Conservation (phyloP, 352 stramenopile species). For the Globisporangium cylindrosporum region DNA sequence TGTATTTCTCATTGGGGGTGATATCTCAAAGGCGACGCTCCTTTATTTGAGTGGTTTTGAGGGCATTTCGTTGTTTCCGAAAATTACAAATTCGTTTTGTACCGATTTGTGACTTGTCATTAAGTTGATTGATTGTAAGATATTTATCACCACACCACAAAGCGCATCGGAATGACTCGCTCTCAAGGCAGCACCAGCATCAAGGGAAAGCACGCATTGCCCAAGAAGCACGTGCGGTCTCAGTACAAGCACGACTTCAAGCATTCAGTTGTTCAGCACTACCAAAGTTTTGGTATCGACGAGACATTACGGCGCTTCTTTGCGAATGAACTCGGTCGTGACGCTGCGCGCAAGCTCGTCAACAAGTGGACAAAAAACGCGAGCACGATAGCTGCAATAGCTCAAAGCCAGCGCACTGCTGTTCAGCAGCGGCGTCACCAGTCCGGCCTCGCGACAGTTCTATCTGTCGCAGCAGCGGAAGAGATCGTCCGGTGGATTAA, state of each 20-base stretch:
- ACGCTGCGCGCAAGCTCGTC: slow-evolving; percentile 3
- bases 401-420: too few relatives aligned
- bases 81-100: too few relatives aligned
- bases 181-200: slow-evolving; percentile 14
- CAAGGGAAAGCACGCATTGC: slow-evolving; percentile 15
- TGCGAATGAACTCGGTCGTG: slow-evolving; percentile 1
- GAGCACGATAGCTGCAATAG: too few relatives aligned
- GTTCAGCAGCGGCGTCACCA: too few relatives aligned
- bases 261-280: slow-evolving; percentile 14
- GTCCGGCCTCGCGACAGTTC: too few relatives aligned
- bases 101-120: neutral
- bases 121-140: slow-evolving; percentile 2
- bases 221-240: slow-evolving; percentile 4
- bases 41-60: too few relatives aligned
- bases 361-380: slow-evolving; percentile 8
- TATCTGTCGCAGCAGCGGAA: too few relatives aligned
- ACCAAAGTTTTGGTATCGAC: slow-evolving; percentile 5
- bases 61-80: too few relatives aligned
- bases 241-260: slow-evolving; percentile 26
- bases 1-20: too few relatives aligned
- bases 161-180: neutral
- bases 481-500: too few relatives aligned
- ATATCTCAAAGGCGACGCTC: too few relatives aligned
- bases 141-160: neutral
- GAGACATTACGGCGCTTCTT: slow-evolving; percentile 5